Evolutionary conservation across 2,329 filamentous ascomycete genomes (phyloP).

Genomic region (Endothia cerciana): DNA sequence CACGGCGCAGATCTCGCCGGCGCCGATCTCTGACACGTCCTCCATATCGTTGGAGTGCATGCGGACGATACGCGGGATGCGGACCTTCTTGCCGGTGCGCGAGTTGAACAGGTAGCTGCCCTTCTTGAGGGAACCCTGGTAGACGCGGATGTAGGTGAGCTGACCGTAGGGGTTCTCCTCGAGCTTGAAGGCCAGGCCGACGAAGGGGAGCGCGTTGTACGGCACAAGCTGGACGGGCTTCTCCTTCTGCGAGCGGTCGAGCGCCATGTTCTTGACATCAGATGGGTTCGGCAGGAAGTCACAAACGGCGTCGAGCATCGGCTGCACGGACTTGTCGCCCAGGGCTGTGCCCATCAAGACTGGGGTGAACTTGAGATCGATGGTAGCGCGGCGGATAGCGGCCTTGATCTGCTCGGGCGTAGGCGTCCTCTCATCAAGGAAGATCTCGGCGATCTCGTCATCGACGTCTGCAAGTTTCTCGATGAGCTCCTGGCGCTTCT

Average conservation of each 20-base stretch:
- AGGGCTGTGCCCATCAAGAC: constrained; percentile 97
- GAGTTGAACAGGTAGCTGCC: constrained; percentile 92
- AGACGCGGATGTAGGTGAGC: constrained; percentile 97
- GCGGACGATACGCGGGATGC: constrained; percentile 93
- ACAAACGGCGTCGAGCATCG: constrained; percentile 92
- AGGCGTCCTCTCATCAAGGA: constrained; percentile 84
- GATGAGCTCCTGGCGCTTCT: constrained; percentile 84
- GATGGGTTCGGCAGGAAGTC: constrained; percentile 93
- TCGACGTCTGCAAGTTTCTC: constrained; percentile 97
- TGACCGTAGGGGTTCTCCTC: constrained; percentile 99
- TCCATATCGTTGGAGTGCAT: constrained; percentile 99
- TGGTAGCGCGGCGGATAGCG: constrained; percentile 90
- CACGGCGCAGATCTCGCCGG: constrained; percentile 97
- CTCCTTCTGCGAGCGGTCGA: constrained; percentile 81
- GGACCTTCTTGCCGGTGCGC: constrained; percentile 91
- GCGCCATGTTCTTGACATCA: constrained; percentile 85
- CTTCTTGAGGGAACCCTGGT: constrained; percentile 90
- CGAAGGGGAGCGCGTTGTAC: constrained; percentile 91
- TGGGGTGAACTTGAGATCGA: constrained; percentile 85
- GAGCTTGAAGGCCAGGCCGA: constrained; percentile 96
- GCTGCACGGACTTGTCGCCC: constrained; percentile 92
- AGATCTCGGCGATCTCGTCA: constrained; percentile 95
- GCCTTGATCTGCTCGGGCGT: constrained; percentile 83
- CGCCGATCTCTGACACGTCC: constrained; percentile 88
- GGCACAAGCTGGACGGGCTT: constrained; percentile 84